Evolutionary conservation across 768 basidiomycete genomes (phyloP).

Genomic region (Psilocybe subaeruginosa): DNA sequence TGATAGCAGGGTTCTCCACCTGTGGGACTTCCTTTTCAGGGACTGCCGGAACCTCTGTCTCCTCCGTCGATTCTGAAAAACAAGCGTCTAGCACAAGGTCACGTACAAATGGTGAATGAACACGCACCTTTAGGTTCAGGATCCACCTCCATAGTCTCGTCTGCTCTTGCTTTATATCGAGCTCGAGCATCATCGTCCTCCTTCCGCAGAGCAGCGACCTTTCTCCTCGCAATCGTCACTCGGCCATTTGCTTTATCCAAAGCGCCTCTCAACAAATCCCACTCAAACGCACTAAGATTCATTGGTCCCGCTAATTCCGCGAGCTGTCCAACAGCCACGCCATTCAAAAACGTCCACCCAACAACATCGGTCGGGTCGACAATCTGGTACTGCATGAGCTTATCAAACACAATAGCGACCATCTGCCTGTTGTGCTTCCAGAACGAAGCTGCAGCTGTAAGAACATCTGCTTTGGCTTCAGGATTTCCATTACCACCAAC

Average conservation of each 20-base stretch:
- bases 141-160: constrained; percentile 74
- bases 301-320: constrained; percentile 39
- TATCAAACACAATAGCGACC: constrained; percentile 93
- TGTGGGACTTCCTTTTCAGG: constrained; percentile 39
- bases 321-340: constrained; percentile 42
- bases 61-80: constrained; percentile 2
- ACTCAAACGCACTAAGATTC: constrained; percentile 68
- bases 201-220: constrained; percentile 74
- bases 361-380: constrained; percentile 94
- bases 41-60: constrained; percentile 29
- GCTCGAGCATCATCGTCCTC: constrained; percentile 90
- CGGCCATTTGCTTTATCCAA: constrained; percentile 92
- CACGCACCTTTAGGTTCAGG: constrained; percentile 55
- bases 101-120: not conserved
- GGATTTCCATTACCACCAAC: constrained; percentile 39
- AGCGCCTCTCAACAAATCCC: constrained; percentile 83
- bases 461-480: constrained; percentile 71
- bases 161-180: constrained; percentile 64
- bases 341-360: constrained; percentile 75
- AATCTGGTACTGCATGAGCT: constrained; percentile 98
- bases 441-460: constrained; percentile 72
- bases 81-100: not conserved
- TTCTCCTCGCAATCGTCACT: constrained; percentile 75
- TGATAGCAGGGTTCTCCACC: constrained; percentile 69
- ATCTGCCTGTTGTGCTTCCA: constrained; percentile 89